Evolutionary conservation across 83 land plant genomes (phyloP).

Genomic region (Diphasiastrum complanatum): DNA sequence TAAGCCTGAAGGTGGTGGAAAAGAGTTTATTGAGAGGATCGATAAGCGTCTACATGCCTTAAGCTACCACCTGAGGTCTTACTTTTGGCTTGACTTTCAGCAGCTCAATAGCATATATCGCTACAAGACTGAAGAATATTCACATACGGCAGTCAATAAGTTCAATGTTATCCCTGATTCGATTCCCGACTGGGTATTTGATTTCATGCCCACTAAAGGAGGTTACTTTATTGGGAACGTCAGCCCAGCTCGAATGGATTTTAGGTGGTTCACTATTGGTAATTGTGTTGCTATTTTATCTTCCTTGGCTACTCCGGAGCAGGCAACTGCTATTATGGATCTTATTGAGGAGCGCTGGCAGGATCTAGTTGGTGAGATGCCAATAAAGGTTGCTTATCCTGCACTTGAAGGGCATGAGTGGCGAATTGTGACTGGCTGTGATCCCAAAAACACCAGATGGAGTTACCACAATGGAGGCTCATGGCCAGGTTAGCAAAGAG

Average conservation of each 20-base stretch:
- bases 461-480: conserved; percentile 4
- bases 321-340: neutral
- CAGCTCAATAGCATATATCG: too few species aligned
- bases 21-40: neutral
- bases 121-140: too few species aligned
- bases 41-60: neutral
- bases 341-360: conserved; percentile 4
- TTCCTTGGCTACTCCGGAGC: neutral
- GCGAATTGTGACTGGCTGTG: neutral
- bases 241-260: conserved; percentile 1
- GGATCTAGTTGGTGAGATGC: neutral
- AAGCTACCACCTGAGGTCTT: neutral
- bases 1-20: neutral
- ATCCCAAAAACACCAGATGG: too few species aligned
- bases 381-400: neutral
- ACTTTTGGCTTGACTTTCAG: conserved; percentile 1
- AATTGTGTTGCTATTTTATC: neutral
- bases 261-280: neutral
- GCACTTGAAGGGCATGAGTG: conserved; percentile 1
- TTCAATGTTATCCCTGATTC: too few species aligned
- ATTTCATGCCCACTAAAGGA: conserved; percentile 2
- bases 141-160: too few species aligned
- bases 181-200: conserved; percentile 5
- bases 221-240: neutral
- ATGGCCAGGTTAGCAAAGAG: conserved; percentile 1